Evolutionary conservation across 116 monocot genomes (phyloP), one percentile per base, ranked within the genome.

Genomic region (Phalaenopsis hybrid): DNA sequence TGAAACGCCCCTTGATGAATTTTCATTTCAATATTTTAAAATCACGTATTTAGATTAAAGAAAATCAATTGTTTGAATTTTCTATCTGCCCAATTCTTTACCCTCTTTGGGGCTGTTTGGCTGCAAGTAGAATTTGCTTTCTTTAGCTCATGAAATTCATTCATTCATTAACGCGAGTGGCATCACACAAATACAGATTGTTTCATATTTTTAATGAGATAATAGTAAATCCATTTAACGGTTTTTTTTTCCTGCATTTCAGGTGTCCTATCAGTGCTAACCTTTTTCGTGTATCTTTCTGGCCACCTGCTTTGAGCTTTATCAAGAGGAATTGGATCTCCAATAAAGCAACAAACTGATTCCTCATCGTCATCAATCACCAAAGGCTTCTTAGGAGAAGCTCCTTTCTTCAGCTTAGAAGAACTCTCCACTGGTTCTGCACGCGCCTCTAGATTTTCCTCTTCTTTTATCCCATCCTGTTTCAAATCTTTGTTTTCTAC

Each of bases 281-380:
- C 65, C 65, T 65, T 65, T 9, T 65, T 65, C 10, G 65, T 2
- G 65, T 72, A 72, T 72, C 72, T 72, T 15, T 72, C 72, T 15
- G 72, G 72, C 72, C 72, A 72, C 41, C 37, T 72, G 5, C 31
- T 72, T 72, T 72, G 18, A 15, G 72, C 72, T 72, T 72, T 21
- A 72, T 72, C 72, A 34, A 72, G 41, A 72, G 31, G 37, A 72
- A 72, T 15, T 41, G 72, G 72, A 41, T 72, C 72, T 31, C 72
- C 72, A 72, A 72, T 31, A 23, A 65, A 65, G 8, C 23, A 65
- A 12, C 65, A 65, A 2, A 20, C 25, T 1, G 65, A 23, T 6
- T 25, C 23, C 65, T 65, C 65, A 5, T 25, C 65, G 7, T 65
- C 65, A 65, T 25, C 65, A 7, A 65, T 25, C 6, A 21, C 9